Conservation (phyloP, 805 yeast genomes). For the Cyberlindnera lachancei region DNA sequence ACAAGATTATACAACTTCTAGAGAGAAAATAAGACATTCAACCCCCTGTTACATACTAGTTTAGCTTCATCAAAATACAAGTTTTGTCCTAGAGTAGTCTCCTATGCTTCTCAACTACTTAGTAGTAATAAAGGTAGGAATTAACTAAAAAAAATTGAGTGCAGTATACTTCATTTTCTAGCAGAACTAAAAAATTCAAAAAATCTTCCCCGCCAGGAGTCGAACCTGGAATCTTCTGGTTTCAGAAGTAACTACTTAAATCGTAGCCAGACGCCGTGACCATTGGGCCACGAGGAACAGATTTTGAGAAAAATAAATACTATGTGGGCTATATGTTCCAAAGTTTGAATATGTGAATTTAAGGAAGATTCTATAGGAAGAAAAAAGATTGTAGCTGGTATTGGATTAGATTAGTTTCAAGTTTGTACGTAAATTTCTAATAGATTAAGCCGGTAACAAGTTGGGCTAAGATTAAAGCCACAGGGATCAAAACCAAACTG, state of each 20-base stretch:
- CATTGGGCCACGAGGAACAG: conserved; percentile 71
- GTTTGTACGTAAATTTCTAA: too few species aligned
- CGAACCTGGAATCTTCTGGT: conserved; percentile 30
- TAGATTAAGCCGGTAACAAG: too few species aligned
- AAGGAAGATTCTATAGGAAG: too few species aligned
- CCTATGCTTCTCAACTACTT: neutral
- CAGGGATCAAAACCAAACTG: too few species aligned
- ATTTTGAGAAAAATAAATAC: conserved; percentile 5
- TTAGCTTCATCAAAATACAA: neutral
- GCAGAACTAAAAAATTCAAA: conserved; percentile 9
- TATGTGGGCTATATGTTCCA: neutral
- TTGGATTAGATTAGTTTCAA: too few species aligned
- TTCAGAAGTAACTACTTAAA: conserved; percentile 34
- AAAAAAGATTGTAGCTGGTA: too few species aligned
- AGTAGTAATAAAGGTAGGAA: neutral
- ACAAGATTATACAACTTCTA: conserved; percentile 33
- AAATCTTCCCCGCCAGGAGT: conserved; percentile 29
- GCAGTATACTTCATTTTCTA: too few species aligned
- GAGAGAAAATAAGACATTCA: neutral
- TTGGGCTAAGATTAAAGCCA: too few species aligned
- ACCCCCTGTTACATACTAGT: neutral
- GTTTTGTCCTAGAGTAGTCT: neutral
- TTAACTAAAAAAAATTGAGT: neutral
- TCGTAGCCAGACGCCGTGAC: conserved; percentile 73
- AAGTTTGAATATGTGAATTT: too few species aligned